Evolutionary conservation across 257 asterid genomes (phyloP), one percentile per base, ranked within the genome.

Genomic region (Solanum tacnaense): DNA sequence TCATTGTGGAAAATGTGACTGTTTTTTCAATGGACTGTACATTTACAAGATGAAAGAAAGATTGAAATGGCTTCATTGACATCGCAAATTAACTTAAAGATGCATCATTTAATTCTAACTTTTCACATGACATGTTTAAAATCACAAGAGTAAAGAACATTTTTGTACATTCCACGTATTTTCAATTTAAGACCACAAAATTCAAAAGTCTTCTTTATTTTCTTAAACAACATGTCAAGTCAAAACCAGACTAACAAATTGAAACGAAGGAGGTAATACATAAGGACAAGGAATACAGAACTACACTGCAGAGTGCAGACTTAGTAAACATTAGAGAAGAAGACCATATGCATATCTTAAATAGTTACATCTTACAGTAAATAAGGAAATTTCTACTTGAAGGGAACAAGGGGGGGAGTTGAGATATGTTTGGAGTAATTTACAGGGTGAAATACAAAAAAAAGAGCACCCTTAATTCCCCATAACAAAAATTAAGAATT

Each of bases 391-490:
- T 86, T 72, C 71, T 18, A 73, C 68, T 16, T 23, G 49, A 78
- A 86, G 88, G 84, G 88, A 46, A 36, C 25, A 70, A 27, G 6
- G 13, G 32, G 71, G 58, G 41, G 25, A 18, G 11, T 3, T n/a
- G 67, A 68, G 27, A 73, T 32, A 73, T 29, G 20, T 13, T 76
- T 8, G 44, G 88, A 46, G 49, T 18, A 18, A 86, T 3, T 46
- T 73, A 86, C 70, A 73, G 27, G 49, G 70, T 29, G 70, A 46
- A 15, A 18, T 23, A 25, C 92, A 92, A 94, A 74, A 90, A 41
- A 90, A 16, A 90, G 16, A 88, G 29, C 70, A 88, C 91, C 92
- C 94, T 88, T 46, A 39, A 12, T 0, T 83, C 88, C 86, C 89
- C 88, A n/a, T 79, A 84, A 91, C 89, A 90, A 90, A 44, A 85